These are phyloP conservation scores for Lachnellula arida DNA, from an alignment of 2,329 filamentous ascomycete species.

Conservation along the genomic window DNA sequence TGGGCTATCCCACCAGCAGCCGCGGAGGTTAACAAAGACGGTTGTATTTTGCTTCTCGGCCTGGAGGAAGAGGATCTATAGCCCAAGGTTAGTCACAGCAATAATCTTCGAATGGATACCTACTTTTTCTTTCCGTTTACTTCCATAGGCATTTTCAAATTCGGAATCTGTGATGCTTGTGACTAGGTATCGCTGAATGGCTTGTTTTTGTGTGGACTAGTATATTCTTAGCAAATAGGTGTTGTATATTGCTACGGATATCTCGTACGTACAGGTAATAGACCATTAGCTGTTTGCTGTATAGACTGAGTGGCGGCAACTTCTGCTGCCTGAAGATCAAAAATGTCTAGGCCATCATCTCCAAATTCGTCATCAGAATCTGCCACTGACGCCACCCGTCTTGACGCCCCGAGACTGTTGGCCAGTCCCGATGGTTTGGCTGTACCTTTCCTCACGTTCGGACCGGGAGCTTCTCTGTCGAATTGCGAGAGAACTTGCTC, in stretches of 20 bases:
- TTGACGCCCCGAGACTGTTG: not conserved
- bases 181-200: constrained; percentile 83
- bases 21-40: constrained; percentile 70
- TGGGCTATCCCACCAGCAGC: constrained; percentile 80
- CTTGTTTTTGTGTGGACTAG: constrained; percentile 65
- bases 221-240: constrained; percentile 55
- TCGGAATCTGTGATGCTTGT: constrained; percentile 66
- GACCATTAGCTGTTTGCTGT: constrained; percentile 30
- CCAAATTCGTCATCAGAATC: constrained; percentile 70
- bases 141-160: constrained; percentile 60
- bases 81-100: constrained; percentile 5
- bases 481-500: constrained; percentile 53
- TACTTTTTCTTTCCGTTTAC: constrained; percentile 67
- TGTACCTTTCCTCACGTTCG: not conserved
- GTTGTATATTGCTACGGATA: constrained; percentile 28
- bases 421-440: not conserved
- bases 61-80: constrained; percentile 73
- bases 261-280: constrained; percentile 50
- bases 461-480: constrained; percentile 36
- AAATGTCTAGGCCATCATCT: constrained; percentile 53
- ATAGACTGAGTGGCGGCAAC: constrained; percentile 65
- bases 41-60: constrained; percentile 65
- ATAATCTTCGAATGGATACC: constrained; percentile 14
- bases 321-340: constrained; percentile 75
- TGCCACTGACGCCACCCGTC: constrained; percentile 33